A percentile compares a stretch with the other conserved stretches of the same genome.
Conservation (phyloP, 805 yeast genomes). For the Yarrowia alimentaria region DNA sequence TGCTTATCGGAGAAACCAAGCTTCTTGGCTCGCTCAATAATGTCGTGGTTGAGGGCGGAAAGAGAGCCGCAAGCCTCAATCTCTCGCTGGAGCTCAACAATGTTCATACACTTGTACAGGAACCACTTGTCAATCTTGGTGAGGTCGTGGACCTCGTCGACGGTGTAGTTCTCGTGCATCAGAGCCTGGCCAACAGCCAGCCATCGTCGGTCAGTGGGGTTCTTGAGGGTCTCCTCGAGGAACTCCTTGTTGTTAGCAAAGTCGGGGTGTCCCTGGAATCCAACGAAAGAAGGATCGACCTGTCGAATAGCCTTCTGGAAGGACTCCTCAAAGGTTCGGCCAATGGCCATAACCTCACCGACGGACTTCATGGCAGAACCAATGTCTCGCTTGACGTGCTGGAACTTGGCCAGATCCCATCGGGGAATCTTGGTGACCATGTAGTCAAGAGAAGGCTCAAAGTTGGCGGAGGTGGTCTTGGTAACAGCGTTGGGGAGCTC, state of each 20-base stretch:
- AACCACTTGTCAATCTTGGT: constrained; percentile 96
- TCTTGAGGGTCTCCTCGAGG: constrained; percentile 70
- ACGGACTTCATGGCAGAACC: constrained; percentile 98
- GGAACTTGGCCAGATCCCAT: constrained; percentile 96
- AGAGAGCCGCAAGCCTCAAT: constrained; percentile 64
- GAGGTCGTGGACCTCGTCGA: constrained; percentile 87
- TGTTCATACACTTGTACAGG: constrained; percentile 85
- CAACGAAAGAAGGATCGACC: constrained; percentile 85
- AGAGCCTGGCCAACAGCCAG: constrained; percentile 97
- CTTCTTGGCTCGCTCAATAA: constrained; percentile 78
- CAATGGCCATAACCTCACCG: constrained; percentile 99
- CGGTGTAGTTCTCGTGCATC: constrained; percentile 84
- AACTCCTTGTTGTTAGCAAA: constrained; percentile 52
- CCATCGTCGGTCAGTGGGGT: constrained; percentile 96
- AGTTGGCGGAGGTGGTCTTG: constrained; percentile 91
- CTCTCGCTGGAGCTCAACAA: constrained; percentile 83
- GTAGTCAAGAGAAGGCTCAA: constrained; percentile 95
- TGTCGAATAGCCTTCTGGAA: constrained; percentile 97
- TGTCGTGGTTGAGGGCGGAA: constrained; percentile 60
- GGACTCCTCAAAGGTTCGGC: constrained; percentile 95
- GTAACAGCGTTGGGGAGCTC: constrained; percentile 96
- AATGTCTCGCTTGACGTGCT: constrained; percentile 88
- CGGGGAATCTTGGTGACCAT: constrained; percentile 96
- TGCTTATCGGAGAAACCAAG: constrained; percentile 95
- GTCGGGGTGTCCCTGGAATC: constrained; percentile 76